Percentiles rank a stretch among this genome's conserved stretches.
Evolutionary conservation across 2,329 filamentous ascomycete genomes (phyloP).

Genomic region (Verticillium nonalfalfae): DNA sequence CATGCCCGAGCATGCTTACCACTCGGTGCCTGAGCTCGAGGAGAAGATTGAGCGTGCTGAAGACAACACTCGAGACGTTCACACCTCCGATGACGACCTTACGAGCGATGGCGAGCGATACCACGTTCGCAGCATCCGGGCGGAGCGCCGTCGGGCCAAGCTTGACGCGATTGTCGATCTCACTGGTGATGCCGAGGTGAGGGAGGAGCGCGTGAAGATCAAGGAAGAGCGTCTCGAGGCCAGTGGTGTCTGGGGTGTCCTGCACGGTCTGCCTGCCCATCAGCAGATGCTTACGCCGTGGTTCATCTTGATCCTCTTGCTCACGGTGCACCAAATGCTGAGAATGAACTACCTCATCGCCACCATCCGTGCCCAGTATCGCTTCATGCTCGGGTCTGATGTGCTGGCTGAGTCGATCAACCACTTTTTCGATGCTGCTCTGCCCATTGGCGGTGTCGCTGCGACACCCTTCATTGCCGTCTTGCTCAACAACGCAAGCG

Average conservation of each 20-base stretch:
- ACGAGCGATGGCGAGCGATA: slow-evolving; percentile 38
- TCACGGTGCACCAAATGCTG: slow-evolving; percentile 54
- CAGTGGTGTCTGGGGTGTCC: slow-evolving; percentile 64
- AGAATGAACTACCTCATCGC: slow-evolving; percentile 67
- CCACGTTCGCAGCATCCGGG: slow-evolving; percentile 33
- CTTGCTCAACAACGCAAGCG: slow-evolving; percentile 60
- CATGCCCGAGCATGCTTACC: slow-evolving; percentile 32
- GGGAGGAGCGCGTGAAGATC: slow-evolving; percentile 43
- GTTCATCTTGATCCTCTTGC: slow-evolving; percentile 64
- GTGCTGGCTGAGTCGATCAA: slow-evolving; percentile 26
- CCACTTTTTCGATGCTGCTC: slow-evolving; percentile 33
- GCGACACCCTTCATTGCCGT: slow-evolving; percentile 66
- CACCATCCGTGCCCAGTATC: slow-evolving; percentile 63
- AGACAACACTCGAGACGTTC: slow-evolving; percentile 31
- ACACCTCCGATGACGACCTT: slow-evolving; percentile 51
- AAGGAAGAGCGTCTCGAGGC: slow-evolving; percentile 52
- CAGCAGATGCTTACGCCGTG: slow-evolving; percentile 62
- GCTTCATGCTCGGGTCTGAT: slow-evolving; percentile 53
- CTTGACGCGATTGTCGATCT: slow-evolving; percentile 57
- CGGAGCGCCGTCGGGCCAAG: slow-evolving; percentile 46
- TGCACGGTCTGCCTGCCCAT: slow-evolving; percentile 58
- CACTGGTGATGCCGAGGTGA: slow-evolving; percentile 48
- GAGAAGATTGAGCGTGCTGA: slow-evolving; percentile 28
- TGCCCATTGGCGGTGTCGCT: slow-evolving; percentile 63
- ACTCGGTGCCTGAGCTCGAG: slow-evolving; percentile 29